phyloP scores from a whole-genome alignment of 352 stramenopile species.

The Phytophthora sansomeana region DNA sequence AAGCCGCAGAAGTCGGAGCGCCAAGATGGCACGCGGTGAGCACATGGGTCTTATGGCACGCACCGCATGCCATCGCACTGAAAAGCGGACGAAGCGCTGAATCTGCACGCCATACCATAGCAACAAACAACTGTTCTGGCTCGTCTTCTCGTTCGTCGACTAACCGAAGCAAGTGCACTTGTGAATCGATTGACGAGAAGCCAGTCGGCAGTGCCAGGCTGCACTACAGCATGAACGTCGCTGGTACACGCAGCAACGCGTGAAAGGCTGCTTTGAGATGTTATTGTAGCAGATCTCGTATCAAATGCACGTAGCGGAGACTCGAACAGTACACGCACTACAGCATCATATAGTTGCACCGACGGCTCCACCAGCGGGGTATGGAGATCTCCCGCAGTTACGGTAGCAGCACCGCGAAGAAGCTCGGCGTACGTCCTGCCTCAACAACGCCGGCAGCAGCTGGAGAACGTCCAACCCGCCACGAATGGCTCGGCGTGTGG shows the following conservation, averaged over 20 bases:
- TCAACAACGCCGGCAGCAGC: slow-evolving; percentile 11
- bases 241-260: too few relatives aligned
- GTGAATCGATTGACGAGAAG: not conserved
- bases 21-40: slow-evolving; percentile 22
- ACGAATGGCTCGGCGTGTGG: slow-evolving; percentile 12
- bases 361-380: slow-evolving; percentile 3
- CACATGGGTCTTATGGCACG: slow-evolving; percentile 12
- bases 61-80: not conserved
- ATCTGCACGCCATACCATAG: slow-evolving; percentile 15
- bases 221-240: too few relatives aligned
- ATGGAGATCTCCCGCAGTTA: not conserved
- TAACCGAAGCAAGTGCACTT: slow-evolving; percentile 12
- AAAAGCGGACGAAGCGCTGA: slow-evolving; percentile 15
- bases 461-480: slow-evolving; percentile 15
- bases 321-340: not conserved
- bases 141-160: slow-evolving; percentile 26
- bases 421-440: not conserved
- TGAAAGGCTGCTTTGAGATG: not conserved
- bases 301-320: not conserved
- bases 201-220: not conserved
- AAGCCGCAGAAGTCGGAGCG: not conserved
- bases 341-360: slow-evolving; percentile 7
- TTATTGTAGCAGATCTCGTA: not conserved
- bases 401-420: slow-evolving; percentile 6
- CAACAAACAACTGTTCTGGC: not conserved